Evolutionary conservation across 768 basidiomycete species (phyloP), one percentile per base, ranked within the genome.

Genomic region (Gautieria morchelliformis): DNA sequence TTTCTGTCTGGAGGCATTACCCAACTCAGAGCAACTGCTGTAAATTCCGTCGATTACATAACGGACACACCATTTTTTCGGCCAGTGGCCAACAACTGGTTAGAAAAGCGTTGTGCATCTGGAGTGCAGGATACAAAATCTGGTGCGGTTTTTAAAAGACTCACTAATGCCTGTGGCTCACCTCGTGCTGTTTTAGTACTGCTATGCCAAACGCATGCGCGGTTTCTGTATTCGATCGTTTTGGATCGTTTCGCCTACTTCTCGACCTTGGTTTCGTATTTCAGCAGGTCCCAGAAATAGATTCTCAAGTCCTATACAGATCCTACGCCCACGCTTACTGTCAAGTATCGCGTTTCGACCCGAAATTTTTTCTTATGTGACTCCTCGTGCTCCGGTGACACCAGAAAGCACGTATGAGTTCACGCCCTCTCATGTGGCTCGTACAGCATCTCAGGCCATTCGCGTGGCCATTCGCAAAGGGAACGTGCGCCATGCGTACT

Each of bases 391-490:
- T 44, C 8, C 42, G 3, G 42, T 44, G 20, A n/a, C 42, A 44
- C 9, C 42, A 8, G 24, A 49, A 15, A 24, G 17, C 17, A 19
- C 39, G 12, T 52, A 52, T 52, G 51, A 52, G 33, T 40, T 37
- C 20, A 52, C 51, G 12, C 24, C 37, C n/a, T 22, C 51, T 45
- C 53, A 56, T 15, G 39, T 56, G 17, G 30, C 53, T 27, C 53
- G 53, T 27, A 73, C 74, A 4, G 78, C 81, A 14, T 74, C 80
- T 5, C 71, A 75, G 32, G 81, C 82, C 7, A 74, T 85, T 24
- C 78, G 78, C 27, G 55, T 77, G 7, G 73, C 75, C 22, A 64
- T 81, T 41, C 63, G 60, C 15, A 68, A 71, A 33, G 72, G 75
- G 7, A 74, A 77, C 17, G 61, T 78, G 20, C 63, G 71, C 17